Percentiles rank a stretch among this genome's conserved stretches.
Conservation (phyloP, 768 basidiomycete species). For the Paxillus involutus region DNA sequence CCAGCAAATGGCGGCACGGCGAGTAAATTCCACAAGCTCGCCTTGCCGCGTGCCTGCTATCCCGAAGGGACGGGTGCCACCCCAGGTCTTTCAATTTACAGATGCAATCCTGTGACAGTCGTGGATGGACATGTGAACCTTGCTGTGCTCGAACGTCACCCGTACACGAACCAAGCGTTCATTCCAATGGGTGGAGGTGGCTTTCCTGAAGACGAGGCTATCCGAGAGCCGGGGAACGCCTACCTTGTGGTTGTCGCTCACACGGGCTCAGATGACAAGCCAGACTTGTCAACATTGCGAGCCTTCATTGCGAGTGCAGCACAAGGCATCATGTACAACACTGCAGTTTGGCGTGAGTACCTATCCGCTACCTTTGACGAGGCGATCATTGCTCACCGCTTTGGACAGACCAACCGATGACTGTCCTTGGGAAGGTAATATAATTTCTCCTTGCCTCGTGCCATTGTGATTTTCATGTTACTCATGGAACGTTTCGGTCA, state of each 20-base stretch:
- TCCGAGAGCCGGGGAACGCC: constrained; percentile 45
- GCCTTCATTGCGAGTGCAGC: constrained; percentile 80
- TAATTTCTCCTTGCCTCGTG: not conserved
- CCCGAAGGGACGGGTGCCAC: constrained; percentile 55
- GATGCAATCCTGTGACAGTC: constrained; percentile 59
- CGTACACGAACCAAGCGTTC: constrained; percentile 89
- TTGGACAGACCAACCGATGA: constrained; percentile 85
- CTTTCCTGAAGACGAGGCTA: constrained; percentile 40
- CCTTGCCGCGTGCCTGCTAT: constrained; percentile 69
- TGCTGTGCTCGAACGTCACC: constrained; percentile 84
- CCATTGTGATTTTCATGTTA: not conserved
- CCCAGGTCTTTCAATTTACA: constrained; percentile 78
- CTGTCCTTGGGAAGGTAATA: constrained; percentile 69
- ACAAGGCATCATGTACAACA: constrained; percentile 86
- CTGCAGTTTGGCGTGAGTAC: constrained; percentile 87
- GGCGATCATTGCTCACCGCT: constrained; percentile 4
- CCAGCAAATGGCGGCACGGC: constrained; percentile 90
- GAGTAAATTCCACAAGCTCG: constrained; percentile 88
- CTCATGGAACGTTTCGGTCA: constrained; percentile 31
- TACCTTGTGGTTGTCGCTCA: constrained; percentile 89
- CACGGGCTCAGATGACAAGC: constrained; percentile 73
- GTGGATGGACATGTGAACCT: constrained; percentile 55
- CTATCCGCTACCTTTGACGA: not conserved
- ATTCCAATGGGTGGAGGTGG: constrained; percentile 82
- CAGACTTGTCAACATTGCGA: constrained; percentile 70